Evolutionary conservation across 805 yeast species (phyloP).

Genomic region (Metschnikowia peoriensis): DNA sequence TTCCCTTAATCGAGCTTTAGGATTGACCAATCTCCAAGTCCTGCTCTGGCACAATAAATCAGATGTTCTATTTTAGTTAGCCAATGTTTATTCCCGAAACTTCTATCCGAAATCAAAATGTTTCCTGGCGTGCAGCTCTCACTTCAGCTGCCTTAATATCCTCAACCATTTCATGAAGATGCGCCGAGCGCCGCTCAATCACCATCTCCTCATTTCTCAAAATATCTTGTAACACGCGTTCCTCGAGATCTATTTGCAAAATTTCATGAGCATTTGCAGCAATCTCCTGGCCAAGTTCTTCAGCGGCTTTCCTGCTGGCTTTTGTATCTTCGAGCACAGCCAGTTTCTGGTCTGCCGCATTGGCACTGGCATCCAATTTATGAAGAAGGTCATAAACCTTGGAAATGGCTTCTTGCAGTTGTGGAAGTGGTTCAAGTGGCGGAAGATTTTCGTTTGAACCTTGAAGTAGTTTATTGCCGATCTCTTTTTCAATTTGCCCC

Average conservation of each 20-base stretch:
- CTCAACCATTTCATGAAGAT: constrained; percentile 27
- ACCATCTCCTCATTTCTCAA: constrained; percentile 20
- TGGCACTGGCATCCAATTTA: constrained; percentile 13
- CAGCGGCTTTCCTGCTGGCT: background rate
- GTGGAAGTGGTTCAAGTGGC: constrained; percentile 11
- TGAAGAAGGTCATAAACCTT: constrained; percentile 19
- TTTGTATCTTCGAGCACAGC: constrained; percentile 1
- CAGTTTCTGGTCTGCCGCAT: constrained; percentile 5
- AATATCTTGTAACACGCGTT: constrained; percentile 9
- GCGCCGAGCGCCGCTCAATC: constrained; percentile 19
- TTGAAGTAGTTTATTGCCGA: background rate
- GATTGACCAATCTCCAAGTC: too few relatives aligned
- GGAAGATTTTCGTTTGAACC: background rate
- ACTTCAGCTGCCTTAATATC: constrained; percentile 12
- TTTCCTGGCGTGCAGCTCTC: background rate
- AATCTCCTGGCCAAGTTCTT: background rate
- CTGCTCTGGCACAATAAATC: too few relatives aligned
- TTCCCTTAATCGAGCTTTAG: too few relatives aligned
- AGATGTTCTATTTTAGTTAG: too few relatives aligned
- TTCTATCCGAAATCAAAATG: background rate
- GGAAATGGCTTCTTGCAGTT: constrained; percentile 18
- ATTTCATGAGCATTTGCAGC: constrained; percentile 4
- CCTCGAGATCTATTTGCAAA: constrained; percentile 18
- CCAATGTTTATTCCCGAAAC: too few relatives aligned
- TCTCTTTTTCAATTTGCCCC: constrained; percentile 18